Evolutionary conservation across 495 filamentous ascomycete species (phyloP).

Genomic region (Collariella sp.): DNA sequence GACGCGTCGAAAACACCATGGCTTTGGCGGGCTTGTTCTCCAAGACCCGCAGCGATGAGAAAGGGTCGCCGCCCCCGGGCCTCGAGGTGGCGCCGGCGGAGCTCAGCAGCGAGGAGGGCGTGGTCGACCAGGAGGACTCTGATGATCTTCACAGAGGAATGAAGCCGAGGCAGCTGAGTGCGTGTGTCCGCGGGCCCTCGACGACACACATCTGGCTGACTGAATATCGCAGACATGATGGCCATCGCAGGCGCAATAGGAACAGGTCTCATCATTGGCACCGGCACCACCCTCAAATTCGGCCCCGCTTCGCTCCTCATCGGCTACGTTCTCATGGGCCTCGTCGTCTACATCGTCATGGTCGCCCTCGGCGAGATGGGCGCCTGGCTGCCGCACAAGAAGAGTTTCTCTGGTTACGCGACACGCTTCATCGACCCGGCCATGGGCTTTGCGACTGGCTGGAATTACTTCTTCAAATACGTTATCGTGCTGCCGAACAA

Average conservation of each 20-base stretch:
- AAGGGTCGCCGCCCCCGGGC: conserved; percentile 13
- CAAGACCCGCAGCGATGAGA: conserved; percentile 20
- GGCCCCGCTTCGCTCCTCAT: conserved; percentile 62
- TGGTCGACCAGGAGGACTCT: conserved; percentile 14
- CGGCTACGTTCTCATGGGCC: conserved; percentile 47
- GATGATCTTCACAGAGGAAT: conserved; percentile 32
- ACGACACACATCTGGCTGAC: neutral
- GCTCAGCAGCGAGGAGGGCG: conserved; percentile 15
- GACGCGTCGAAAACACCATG: conserved; percentile 8
- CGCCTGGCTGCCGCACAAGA: conserved; percentile 57
- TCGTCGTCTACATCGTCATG: conserved; percentile 42
- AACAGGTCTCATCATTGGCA: conserved; percentile 41
- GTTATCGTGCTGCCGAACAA: conserved; percentile 73
- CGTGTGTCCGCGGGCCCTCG: neutral
- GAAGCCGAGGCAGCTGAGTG: conserved; percentile 32
- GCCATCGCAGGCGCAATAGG: conserved; percentile 81
- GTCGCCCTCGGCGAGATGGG: conserved; percentile 51
- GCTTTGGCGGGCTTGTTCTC: conserved; percentile 16
- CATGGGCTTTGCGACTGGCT: conserved; percentile 47
- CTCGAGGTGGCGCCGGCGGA: conserved; percentile 1
- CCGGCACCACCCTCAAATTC: conserved; percentile 20
- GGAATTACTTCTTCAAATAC: conserved; percentile 50
- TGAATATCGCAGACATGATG: conserved; percentile 43
- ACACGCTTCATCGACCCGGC: conserved; percentile 69
- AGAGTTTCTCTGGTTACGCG: conserved; percentile 57